Conservation (phyloP, 192 early-diverging fungal genomes). For the Glomus cerebriforme region DNA sequence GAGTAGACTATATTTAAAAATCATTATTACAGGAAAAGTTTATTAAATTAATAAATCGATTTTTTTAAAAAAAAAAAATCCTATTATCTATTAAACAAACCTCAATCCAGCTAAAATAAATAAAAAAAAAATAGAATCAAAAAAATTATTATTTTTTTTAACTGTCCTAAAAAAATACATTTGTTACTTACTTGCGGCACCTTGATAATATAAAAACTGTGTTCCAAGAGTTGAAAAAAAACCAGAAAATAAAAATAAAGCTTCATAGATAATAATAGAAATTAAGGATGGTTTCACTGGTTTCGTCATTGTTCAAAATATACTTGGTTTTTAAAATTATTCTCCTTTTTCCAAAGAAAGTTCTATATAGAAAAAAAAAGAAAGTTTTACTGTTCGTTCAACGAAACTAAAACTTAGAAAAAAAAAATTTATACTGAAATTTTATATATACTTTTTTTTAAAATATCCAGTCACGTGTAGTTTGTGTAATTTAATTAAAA, state of each 20-base stretch:
- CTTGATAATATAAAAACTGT: slow-evolving; percentile 62
- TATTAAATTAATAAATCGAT: not conserved
- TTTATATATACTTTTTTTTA: too few relatives aligned
- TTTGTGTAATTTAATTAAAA: too few relatives aligned
- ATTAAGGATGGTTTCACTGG: not conserved
- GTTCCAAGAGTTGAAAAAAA: slow-evolving; percentile 53
- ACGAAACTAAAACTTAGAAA: not conserved
- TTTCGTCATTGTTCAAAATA: not conserved
- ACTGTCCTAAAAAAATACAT: not conserved
- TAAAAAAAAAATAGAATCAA: not conserved
- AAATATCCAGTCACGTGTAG: too few relatives aligned
- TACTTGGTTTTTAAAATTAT: not conserved
- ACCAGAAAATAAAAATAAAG: slow-evolving; percentile 52
- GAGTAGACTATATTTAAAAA: slow-evolving; percentile 1
- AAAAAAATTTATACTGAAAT: too few relatives aligned
- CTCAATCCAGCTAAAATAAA: slow-evolving; percentile 17
- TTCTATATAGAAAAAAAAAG: too few relatives aligned
- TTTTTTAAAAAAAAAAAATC: not conserved
- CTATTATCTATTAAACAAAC: not conserved
- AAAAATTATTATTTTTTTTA: too few relatives aligned
- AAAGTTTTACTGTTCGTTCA: not conserved
- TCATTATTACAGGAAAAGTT: too few relatives aligned
- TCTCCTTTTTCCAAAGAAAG: too few relatives aligned
- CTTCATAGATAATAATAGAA: slow-evolving; percentile 46
- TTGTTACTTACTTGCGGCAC: slow-evolving; percentile 56